phyloP scores from a whole-genome alignment of 305 asterid species.

The Solanum hybrid region DNA sequence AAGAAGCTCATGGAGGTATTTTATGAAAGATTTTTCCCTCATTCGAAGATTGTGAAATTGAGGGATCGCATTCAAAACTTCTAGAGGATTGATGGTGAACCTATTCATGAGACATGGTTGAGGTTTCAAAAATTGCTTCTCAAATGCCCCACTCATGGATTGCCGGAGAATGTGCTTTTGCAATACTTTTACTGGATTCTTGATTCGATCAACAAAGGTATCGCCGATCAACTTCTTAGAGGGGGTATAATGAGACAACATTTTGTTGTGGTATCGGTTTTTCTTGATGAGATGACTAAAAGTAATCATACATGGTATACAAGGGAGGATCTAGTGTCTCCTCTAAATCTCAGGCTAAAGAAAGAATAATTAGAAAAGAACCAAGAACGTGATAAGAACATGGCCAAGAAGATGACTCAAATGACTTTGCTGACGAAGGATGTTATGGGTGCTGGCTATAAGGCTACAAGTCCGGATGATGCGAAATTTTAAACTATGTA shows the following conservation, averaged over 20 bases:
- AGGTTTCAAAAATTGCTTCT: not conserved
- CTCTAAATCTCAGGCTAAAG: not conserved
- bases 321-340: not conserved
- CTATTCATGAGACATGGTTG: not conserved
- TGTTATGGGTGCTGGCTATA: not conserved
- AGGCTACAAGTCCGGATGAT: not conserved
- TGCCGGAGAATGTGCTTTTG: not conserved
- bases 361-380: no score
- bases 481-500: not conserved
- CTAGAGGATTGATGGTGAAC: not conserved
- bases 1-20: not conserved
- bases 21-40: not conserved
- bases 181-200: not conserved
- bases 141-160: not conserved
- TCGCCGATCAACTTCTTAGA: not conserved
- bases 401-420: not conserved
- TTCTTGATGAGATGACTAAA: not conserved
- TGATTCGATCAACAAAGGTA: not conserved
- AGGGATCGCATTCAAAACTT: not conserved
- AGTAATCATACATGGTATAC: not conserved
- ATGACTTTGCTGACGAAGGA: not conserved
- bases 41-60: no score
- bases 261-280: not conserved
- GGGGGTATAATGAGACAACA: not conserved
- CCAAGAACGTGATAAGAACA: not conserved